Conservation (phyloP, 306 rosid species). For the Biancaea sappan region DNA sequence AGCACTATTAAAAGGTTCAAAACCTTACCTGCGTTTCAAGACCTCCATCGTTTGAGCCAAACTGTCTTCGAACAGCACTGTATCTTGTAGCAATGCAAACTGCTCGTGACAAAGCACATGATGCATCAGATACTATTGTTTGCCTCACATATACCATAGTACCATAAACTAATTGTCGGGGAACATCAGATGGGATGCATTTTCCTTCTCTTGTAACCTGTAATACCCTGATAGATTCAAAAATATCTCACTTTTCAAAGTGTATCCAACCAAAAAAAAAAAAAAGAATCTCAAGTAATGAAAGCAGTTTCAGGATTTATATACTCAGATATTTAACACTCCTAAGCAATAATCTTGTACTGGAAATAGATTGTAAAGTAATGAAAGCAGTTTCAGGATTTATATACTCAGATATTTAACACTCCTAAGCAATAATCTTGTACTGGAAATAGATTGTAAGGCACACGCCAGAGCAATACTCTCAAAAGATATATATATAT, state of each 20-base stretch:
- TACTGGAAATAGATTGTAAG: constrained; percentile 4
- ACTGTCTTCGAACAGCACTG: constrained; percentile 96
- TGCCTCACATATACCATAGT: constrained; percentile 94
- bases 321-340: background rate
- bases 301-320: constrained; percentile 5
- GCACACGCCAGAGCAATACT: background rate
- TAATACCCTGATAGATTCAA: constrained; percentile 66
- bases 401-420: background rate
- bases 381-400: constrained; percentile 1
- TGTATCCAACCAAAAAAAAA: background rate
- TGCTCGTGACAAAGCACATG: constrained; percentile 86
- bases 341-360: background rate
- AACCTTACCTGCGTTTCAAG: constrained; percentile 78
- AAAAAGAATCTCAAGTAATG: background rate
- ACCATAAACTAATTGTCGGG: constrained; percentile 88
- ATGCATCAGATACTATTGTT: constrained; percentile 85
- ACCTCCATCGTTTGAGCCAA: constrained; percentile 75
- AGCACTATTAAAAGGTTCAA: constrained; percentile 5
- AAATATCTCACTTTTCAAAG: constrained; percentile 11
- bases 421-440: background rate
- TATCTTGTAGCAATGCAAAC: constrained; percentile 98
- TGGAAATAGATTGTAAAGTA: constrained; percentile 7
- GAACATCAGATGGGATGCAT: constrained; percentile 76
- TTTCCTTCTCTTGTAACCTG: constrained; percentile 95
- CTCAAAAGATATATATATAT: background rate